A percentile compares a stretch with the other conserved stretches of the same genome.
Conservation (phyloP, 345 rosid species). For the Hirschfeldia incana region DNA sequence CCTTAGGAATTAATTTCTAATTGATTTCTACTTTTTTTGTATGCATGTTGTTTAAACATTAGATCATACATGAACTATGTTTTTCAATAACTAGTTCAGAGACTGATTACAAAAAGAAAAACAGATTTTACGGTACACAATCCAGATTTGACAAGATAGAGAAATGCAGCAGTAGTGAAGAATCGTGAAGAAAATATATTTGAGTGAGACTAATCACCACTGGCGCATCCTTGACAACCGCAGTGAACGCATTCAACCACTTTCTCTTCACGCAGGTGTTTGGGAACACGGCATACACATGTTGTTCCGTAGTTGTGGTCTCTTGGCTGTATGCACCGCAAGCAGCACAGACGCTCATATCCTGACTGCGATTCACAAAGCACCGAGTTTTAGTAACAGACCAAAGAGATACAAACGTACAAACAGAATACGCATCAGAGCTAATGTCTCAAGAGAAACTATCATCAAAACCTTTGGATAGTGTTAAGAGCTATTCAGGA, state of each 20-base stretch:
- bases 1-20: too few species aligned
- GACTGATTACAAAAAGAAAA: too few species aligned
- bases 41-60: constrained; percentile 41
- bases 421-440: too few species aligned
- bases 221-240: constrained; percentile 80
- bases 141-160: constrained; percentile 11
- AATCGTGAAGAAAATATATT: not conserved
- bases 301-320: constrained; percentile 49
- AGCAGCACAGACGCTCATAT: constrained; percentile 80
- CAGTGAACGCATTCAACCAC: constrained; percentile 83
- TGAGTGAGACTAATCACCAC: constrained; percentile 52
- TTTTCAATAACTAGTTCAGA: constrained; percentile 32
- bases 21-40: too few species aligned
- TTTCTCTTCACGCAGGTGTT: constrained; percentile 80
- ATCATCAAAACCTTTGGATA: not conserved
- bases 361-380: constrained; percentile 57
- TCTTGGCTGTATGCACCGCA: constrained; percentile 79
- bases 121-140: not conserved
- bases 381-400: not conserved
- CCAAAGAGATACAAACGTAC: not conserved
- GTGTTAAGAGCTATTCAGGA: not conserved
- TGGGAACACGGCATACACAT: constrained; percentile 71
- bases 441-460: too few species aligned
- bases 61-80: constrained; percentile 66
- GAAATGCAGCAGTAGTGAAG: not conserved